Conservation (phyloP, 495 filamentous ascomycete species). For the Opeltia flavorubescens region DNA sequence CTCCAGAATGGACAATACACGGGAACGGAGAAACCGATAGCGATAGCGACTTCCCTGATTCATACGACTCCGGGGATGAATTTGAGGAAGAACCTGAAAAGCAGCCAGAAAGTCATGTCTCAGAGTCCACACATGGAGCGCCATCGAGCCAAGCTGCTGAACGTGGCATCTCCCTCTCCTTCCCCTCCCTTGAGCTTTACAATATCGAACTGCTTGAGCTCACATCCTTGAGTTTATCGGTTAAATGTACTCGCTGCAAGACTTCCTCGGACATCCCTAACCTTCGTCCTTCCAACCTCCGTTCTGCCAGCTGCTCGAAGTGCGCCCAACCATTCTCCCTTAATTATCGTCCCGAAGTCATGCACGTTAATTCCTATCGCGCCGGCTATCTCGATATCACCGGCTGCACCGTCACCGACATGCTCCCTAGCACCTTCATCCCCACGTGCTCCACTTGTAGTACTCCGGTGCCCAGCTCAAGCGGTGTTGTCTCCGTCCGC, state of each 20-base stretch:
- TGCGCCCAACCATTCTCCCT: slow-evolving; percentile 57
- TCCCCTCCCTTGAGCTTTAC: slow-evolving; percentile 69
- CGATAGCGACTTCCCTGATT: slow-evolving; percentile 29
- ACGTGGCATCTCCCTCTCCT: slow-evolving; percentile 63
- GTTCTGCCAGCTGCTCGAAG: slow-evolving; percentile 52
- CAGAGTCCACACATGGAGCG: slow-evolving; percentile 6
- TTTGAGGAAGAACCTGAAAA: slow-evolving; percentile 25
- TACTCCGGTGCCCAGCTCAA: slow-evolving; percentile 38
- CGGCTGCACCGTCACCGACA: slow-evolving; percentile 63
- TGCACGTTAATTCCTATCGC: slow-evolving; percentile 62
- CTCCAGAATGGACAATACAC: slow-evolving; percentile 59
- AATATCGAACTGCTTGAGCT: slow-evolving; percentile 72
- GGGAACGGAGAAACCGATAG: slow-evolving; percentile 27
- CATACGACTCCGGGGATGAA: slow-evolving; percentile 24
- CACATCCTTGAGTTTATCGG: slow-evolving; percentile 47
- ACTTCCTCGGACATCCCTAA: slow-evolving; percentile 56
- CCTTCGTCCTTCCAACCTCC: slow-evolving; percentile 33
- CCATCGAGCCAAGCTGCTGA: slow-evolving; percentile 25
- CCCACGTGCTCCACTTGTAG: slow-evolving; percentile 77
- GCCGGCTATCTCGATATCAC: slow-evolving; percentile 75
- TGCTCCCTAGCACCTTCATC: slow-evolving; percentile 71
- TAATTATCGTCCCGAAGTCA: slow-evolving; percentile 58
- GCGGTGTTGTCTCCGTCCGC: slow-evolving; percentile 55
- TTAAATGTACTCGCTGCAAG: slow-evolving; percentile 81
- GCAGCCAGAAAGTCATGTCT: slow-evolving; percentile 30